Evolutionary conservation across 345 rosid species (phyloP).

Genomic region (Kernera saxatilis): DNA sequence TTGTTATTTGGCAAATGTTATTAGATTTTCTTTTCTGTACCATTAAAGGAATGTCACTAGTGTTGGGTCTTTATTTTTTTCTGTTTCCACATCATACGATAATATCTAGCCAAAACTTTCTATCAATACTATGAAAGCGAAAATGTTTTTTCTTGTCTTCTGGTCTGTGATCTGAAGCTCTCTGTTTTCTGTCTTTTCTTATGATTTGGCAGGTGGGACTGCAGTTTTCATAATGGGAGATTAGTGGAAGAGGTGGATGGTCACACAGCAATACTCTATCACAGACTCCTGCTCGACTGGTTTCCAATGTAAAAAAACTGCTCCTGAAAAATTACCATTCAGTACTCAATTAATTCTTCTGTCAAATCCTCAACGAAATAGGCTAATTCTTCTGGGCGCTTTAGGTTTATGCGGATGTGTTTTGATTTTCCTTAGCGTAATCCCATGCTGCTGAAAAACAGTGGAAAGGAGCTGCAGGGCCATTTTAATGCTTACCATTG

Average conservation of each 20-base stretch:
- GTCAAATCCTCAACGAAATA: neutral
- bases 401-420: neutral
- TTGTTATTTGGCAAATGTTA: neutral
- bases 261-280: conserved; percentile 95
- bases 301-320: conserved; percentile 66
- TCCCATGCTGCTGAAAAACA: neutral
- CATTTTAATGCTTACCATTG: neutral
- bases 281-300: conserved; percentile 97
- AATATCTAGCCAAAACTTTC: neutral
- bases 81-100: neutral
- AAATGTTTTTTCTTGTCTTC: neutral
- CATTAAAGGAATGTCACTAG: neutral
- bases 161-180: conserved; percentile 18
- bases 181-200: conserved; percentile 3
- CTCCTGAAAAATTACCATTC: neutral
- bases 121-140: neutral
- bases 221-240: conserved; percentile 90
- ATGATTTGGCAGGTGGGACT: conserved; percentile 81
- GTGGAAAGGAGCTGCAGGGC: neutral
- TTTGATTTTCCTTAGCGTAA: neutral
- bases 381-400: neutral
- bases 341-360: neutral
- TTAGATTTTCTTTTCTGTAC: neutral
- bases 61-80: neutral
- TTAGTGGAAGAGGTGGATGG: conserved; percentile 99